Evolutionary conservation across 805 yeast species (phyloP).

Genomic region (Metschnikowia santaceciliae): DNA sequence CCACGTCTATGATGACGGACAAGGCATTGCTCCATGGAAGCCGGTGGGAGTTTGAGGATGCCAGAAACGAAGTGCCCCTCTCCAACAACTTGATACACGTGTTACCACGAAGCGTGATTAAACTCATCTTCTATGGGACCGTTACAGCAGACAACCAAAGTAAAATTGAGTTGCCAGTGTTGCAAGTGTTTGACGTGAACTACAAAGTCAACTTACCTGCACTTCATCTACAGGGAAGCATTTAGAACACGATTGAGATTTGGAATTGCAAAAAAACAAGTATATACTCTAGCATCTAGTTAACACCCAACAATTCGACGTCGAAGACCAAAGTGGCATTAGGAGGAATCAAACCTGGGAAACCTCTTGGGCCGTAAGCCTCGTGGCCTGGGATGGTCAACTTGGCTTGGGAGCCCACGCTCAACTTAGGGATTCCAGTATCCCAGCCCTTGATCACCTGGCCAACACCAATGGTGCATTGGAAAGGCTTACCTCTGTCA

Average conservation of each 20-base stretch:
- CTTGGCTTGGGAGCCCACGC: constrained; percentile 89
- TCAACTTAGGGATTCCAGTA: constrained; percentile 85
- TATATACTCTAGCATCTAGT: constrained; percentile 23
- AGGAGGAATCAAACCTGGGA: constrained; percentile 96
- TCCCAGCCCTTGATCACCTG: constrained; percentile 98
- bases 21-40: constrained; percentile 10
- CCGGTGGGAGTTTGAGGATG: constrained; percentile 13
- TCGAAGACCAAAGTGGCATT: constrained; percentile 89
- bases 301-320: constrained; percentile 64
- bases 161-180: constrained; percentile 48
- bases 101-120: constrained; percentile 57
- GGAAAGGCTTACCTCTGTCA: constrained; percentile 94
- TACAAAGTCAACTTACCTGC: constrained; percentile 56
- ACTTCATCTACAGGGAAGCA: constrained; percentile 3
- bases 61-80: constrained; percentile 24
- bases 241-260: neutral
- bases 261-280: neutral
- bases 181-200: constrained; percentile 64
- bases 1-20: constrained; percentile 27
- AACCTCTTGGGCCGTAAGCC: constrained; percentile 93
- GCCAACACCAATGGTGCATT: constrained; percentile 90
- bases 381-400: constrained; percentile 89
- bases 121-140: constrained; percentile 29
- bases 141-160: constrained; percentile 10
- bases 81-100: constrained; percentile 43